Base-by-base conservation (phyloP, 805 yeast species). In the Debaryomyces castellii region DNA sequence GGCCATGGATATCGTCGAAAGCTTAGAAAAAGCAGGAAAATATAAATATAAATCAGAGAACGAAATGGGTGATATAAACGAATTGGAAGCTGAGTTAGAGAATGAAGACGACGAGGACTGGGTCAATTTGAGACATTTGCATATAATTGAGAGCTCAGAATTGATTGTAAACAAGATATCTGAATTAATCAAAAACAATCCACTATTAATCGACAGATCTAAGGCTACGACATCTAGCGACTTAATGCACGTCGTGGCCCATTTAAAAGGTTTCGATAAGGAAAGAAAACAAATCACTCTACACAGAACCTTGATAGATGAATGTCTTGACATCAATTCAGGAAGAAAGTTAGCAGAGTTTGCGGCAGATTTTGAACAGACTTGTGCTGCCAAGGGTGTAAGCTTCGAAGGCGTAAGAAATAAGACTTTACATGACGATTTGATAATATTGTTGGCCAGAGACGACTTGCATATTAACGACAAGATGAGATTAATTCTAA, bases 331-430 rank as follows among this genome's bases (percentile, higher is more conserved):
- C 22, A 65, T 76, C 12, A 82, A 85, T 59, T 78, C 82, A 41
- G 73, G 71, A 23, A 72, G 82, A 49, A 75, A 78, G 50, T 66
- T 89, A 51, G 82, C 85, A 7, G 89, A 81, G 48, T 70, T 69
- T 52, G 73, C 87, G 16, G 89, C 96, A 1, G 94, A 88, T 51
- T 76, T 90, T 47, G 98, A 94, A 65, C 97, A 91, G 66, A 79
- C 83, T 16, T 75, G 90, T 51, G 80, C 86, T 4, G 87, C 89
- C 3, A 80, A 81, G 36, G 96, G 96, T 18, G 63, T 77, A 2
- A 83, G 82, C 45, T 72, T 82, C 39, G 87, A 88, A 51, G 90
- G 92, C 2, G 76, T 76, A 22, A 78, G 78, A 52, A 76, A 77
- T 38, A 79, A 79, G 53, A 74, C 77, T 43, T 66, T 87, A 20